Conservation (phyloP, 495 filamentous ascomycete genomes). For the Annulohypoxylon moriforme region DNA sequence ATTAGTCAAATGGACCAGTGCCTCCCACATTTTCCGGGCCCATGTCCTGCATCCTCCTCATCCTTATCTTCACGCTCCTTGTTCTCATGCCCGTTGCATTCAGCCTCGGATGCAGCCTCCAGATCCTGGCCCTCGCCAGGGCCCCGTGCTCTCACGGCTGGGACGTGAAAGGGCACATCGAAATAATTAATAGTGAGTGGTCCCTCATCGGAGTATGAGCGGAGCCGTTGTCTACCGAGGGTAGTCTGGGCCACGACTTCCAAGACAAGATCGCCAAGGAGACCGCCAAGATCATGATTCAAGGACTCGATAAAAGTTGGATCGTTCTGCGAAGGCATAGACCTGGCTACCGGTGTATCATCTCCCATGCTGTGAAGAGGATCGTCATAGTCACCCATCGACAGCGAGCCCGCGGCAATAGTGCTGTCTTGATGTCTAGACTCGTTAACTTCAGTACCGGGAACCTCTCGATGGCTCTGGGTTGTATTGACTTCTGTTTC, state of each 20-base stretch:
- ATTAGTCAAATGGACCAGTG: neutral
- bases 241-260: neutral
- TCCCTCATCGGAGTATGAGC: too few species aligned
- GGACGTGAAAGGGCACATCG: too few species aligned
- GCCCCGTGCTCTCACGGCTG: neutral
- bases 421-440: too few species aligned
- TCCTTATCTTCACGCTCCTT: neutral
- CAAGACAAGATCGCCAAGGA: conserved; percentile 6
- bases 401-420: too few species aligned
- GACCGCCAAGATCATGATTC: conserved; percentile 7
- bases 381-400: too few species aligned
- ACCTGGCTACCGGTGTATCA: conserved; percentile 1
- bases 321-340: conserved; percentile 20
- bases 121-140: conserved; percentile 1
- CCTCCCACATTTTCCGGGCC: neutral
- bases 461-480: too few species aligned
- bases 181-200: too few species aligned
- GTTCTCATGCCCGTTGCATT: neutral
- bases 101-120: neutral
- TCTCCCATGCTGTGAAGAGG: too few species aligned
- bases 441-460: too few species aligned
- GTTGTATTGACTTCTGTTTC: too few species aligned
- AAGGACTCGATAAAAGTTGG: conserved; percentile 7
- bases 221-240: too few species aligned
- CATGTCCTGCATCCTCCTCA: neutral